Conservation (phyloP, 495 filamentous ascomycete species). For the Hypoxylon lenormandii region DNA sequence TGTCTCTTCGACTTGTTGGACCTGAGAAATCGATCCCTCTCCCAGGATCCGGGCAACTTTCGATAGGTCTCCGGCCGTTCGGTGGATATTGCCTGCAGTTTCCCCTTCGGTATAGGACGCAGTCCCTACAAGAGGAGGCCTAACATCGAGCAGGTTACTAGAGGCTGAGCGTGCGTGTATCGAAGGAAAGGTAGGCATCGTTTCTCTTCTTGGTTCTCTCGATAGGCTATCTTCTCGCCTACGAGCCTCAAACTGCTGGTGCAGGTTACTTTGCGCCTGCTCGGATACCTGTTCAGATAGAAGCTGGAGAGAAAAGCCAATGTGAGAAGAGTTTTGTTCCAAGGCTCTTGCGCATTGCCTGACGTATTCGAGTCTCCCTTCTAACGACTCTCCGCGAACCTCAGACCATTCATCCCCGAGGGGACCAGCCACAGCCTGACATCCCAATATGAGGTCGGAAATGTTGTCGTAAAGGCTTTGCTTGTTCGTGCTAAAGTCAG, state of each 20-base stretch:
- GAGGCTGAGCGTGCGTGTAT: constrained; percentile 64
- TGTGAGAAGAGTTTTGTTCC: constrained; percentile 85
- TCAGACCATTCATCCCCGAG: constrained; percentile 96
- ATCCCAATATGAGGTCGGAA: constrained; percentile 85
- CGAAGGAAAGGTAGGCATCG: constrained; percentile 57
- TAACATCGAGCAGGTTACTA: constrained; percentile 49
- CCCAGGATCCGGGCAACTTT: constrained; percentile 92
- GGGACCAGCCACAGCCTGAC: constrained; percentile 87
- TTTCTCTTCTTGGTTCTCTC: constrained; percentile 60
- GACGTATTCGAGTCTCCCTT: constrained; percentile 84
- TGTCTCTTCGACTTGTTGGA: constrained; percentile 73
- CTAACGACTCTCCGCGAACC: constrained; percentile 87
- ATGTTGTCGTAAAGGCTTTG: constrained; percentile 92
- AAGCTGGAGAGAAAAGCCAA: constrained; percentile 86
- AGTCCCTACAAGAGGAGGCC: constrained; percentile 64
- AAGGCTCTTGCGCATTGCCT: constrained; percentile 79
- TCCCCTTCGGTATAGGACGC: constrained; percentile 76
- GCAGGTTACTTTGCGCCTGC: constrained; percentile 68
- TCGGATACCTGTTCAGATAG: constrained; percentile 87
- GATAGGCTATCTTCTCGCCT: constrained; percentile 55
- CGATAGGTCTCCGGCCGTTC: constrained; percentile 73
- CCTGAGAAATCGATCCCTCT: constrained; percentile 74
- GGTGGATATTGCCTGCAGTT: constrained; percentile 67
- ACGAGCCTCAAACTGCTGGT: constrained; percentile 56
- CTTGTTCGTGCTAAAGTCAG: constrained; percentile 89